Conservation (phyloP, 202 grass and related monocot species). For the Musa balbisiana region DNA sequence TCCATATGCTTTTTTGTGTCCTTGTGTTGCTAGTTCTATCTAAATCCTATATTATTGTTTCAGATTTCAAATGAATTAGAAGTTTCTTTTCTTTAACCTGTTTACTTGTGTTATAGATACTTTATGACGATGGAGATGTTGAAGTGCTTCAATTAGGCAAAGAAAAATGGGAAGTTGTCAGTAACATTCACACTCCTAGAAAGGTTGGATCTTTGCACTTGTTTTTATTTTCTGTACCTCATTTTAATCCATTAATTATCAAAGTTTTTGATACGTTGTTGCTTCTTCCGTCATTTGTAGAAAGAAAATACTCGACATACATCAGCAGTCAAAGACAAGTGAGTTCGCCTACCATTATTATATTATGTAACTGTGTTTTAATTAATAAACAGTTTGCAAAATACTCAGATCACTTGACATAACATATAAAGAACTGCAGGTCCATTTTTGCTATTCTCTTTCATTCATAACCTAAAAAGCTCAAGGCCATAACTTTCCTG, state of each 20-base stretch:
- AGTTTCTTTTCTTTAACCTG: background rate
- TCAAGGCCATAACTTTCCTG: background rate
- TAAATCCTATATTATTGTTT: background rate
- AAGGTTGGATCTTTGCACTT: constrained; percentile 39
- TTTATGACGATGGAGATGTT: constrained; percentile 81
- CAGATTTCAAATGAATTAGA: background rate
- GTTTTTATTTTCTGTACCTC: constrained; percentile 6
- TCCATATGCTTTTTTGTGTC: background rate
- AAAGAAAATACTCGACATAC: background rate
- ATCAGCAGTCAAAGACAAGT: constrained; percentile 1
- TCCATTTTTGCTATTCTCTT: background rate
- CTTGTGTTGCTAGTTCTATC: constrained; percentile 11
- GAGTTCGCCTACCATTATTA: background rate
- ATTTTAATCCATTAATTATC: constrained; percentile 4
- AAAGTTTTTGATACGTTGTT: background rate
- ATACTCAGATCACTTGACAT: too few species aligned
- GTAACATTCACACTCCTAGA: constrained; percentile 31
- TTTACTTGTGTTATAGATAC: constrained; percentile 36
- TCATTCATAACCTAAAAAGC: background rate
- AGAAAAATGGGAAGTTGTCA: constrained; percentile 64
- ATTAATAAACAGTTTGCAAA: background rate
- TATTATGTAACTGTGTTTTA: background rate
- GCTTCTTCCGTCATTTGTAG: background rate
- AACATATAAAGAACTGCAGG: background rate
- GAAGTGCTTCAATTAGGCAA: constrained; percentile 81